Evolutionary conservation across 2,329 filamentous ascomycete species (phyloP).

Genomic region (Emergomyces africanus): DNA sequence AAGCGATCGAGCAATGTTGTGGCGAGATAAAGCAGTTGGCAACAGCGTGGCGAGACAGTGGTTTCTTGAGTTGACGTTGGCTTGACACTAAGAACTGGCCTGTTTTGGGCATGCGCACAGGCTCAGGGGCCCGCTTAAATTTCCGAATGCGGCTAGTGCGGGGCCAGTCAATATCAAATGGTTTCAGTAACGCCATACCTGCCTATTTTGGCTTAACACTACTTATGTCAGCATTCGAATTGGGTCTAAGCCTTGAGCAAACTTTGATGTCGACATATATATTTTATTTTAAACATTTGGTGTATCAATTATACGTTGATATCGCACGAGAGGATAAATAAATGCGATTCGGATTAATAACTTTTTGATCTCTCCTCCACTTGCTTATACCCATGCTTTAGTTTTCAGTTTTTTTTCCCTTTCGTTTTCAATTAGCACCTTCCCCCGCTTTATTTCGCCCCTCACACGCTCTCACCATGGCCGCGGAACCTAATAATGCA

Average conservation of each 20-base stretch:
- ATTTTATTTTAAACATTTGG: no score
- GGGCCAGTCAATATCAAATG: conserved; percentile 31
- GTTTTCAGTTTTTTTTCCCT: not conserved
- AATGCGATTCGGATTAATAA: not conserved
- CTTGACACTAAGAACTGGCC: conserved; percentile 27
- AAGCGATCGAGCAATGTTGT: conserved; percentile 42
- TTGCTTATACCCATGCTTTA: not conserved
- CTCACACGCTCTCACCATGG: conserved; percentile 11
- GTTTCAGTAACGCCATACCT: conserved; percentile 6
- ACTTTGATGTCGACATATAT: not conserved
- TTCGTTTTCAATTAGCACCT: not conserved
- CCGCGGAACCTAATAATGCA: conserved; percentile 29
- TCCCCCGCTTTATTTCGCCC: not conserved
- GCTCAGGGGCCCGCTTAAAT: conserved; percentile 33
- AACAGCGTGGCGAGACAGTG: conserved; percentile 22
- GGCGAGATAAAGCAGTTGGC: conserved; percentile 28
- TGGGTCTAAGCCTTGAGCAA: no score
- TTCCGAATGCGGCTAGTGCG: conserved; percentile 29
- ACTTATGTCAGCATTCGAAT: not conserved
- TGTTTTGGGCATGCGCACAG: conserved; percentile 30
- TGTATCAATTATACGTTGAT: no score
- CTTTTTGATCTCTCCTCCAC: not conserved
- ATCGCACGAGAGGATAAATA: no score
- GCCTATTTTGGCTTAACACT: conserved; percentile 7
- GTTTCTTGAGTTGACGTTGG: conserved; percentile 34